A percentile compares a stretch with the other conserved stretches of the same genome.
Conservation (phyloP, 257 asterid genomes). For the Jacaranda mimosifolia region DNA sequence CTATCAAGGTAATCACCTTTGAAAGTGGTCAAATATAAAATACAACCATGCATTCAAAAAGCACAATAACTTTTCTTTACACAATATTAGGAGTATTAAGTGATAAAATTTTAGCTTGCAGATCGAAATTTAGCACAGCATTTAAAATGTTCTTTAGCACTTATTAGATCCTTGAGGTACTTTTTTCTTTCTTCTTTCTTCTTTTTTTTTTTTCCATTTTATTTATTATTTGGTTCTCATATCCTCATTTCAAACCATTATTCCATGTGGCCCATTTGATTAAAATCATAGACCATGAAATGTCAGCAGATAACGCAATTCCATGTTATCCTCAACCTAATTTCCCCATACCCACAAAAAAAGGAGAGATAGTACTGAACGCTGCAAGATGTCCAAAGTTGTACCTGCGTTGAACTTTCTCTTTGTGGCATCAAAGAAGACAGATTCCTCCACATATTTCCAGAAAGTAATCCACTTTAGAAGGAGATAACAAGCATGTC, state of each 20-base stretch:
- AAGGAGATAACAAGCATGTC: conserved; percentile 27
- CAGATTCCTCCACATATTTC: conserved; percentile 70
- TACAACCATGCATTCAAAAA: not conserved
- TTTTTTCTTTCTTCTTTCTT: not conserved
- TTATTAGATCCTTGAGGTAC: not conserved
- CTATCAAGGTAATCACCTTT: conserved; percentile 4
- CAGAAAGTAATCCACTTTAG: conserved; percentile 74
- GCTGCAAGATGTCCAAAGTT: conserved; percentile 27
- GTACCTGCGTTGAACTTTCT: conserved; percentile 68
- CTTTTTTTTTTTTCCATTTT: not conserved
- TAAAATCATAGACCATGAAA: not conserved
- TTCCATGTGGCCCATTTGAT: conserved; percentile 21
- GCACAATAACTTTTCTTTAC: not conserved
- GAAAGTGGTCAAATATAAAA: conserved; percentile 2
- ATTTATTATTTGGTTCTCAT: conserved; percentile 15
- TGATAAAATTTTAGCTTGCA: not conserved
- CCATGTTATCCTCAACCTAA: conserved; percentile 12
- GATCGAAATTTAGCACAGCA: not conserved
- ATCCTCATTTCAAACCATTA: conserved; percentile 16
- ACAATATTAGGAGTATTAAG: conserved; percentile 9
- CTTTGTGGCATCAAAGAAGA: conserved; percentile 89
- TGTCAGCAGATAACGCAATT: conserved; percentile 21
- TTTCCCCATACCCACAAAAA: conserved; percentile 11
- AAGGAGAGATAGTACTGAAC: not conserved
- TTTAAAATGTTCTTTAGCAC: conserved; percentile 1